Conservation (phyloP, 2,329 filamentous ascomycete species). For the Stagonosporopsis rhizophila region DNA sequence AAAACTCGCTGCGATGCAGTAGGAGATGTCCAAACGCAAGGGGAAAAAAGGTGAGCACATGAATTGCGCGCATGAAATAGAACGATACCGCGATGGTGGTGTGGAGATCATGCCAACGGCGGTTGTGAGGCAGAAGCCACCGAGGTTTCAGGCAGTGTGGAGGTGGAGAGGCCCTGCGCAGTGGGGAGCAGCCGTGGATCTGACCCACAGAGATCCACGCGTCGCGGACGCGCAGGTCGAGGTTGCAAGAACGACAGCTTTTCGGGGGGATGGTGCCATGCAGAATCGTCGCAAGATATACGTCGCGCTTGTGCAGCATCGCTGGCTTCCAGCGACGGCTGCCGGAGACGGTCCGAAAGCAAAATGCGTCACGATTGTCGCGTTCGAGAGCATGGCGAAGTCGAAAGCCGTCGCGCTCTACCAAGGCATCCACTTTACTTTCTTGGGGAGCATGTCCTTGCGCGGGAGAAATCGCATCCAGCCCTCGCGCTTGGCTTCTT, state of each 20-base stretch:
- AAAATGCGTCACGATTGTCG: constrained; percentile 2
- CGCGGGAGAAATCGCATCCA: constrained; percentile 32
- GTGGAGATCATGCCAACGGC: neutral
- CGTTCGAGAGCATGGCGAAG: neutral
- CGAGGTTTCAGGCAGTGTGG: constrained; percentile 9
- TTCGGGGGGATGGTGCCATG: neutral
- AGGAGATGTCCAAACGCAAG: neutral
- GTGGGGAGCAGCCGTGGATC: constrained; percentile 5
- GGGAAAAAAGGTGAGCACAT: neutral
- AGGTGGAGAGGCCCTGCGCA: constrained; percentile 6
- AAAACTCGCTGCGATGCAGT: neutral
- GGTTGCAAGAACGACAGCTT: neutral
- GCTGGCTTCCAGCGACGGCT: neutral
- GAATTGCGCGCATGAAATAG: neutral
- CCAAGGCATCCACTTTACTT: constrained; percentile 17
- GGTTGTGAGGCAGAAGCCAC: neutral
- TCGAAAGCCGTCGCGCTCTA: neutral
- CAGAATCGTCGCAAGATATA: neutral
- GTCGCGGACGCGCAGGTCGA: constrained; percentile 2
- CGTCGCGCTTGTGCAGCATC: neutral
- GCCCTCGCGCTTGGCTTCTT: constrained; percentile 24
- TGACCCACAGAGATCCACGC: constrained; percentile 10
- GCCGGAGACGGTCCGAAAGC: neutral
- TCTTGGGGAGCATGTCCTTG: constrained; percentile 16
- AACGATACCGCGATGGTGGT: neutral